A percentile compares a stretch with the other conserved stretches of the same genome.
Conservation (phyloP, 495 filamentous ascomycete species). For the Trichoderma erinaceum region DNA sequence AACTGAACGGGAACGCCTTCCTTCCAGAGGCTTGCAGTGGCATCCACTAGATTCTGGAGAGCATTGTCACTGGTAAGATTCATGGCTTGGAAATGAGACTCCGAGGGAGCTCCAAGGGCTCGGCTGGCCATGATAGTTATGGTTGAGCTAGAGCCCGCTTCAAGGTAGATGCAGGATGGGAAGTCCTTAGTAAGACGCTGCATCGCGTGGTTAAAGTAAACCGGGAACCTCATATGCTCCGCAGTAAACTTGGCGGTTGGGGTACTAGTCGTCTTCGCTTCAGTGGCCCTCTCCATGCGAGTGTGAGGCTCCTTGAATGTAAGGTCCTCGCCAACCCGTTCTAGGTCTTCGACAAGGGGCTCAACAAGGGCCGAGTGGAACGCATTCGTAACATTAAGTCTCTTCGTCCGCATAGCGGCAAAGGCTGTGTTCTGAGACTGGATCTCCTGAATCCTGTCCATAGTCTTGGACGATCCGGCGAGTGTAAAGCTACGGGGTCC, state of each 20-base stretch:
- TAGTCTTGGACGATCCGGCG: constrained; percentile 33
- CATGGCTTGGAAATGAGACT: constrained; percentile 34
- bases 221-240: constrained; percentile 44
- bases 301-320: constrained; percentile 22
- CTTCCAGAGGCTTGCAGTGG: neutral
- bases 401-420: constrained; percentile 22
- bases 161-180: constrained; percentile 37
- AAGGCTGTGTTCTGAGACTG: constrained; percentile 17
- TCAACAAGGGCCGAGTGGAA: constrained; percentile 48
- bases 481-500: constrained; percentile 41
- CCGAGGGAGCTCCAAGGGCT: constrained; percentile 24
- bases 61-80: constrained; percentile 24
- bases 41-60: neutral
- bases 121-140: constrained; percentile 41
- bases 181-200: constrained; percentile 34
- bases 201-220: constrained; percentile 46
- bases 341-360: constrained; percentile 29
- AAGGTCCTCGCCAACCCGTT: constrained; percentile 23
- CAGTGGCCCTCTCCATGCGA: constrained; percentile 22
- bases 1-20: neutral
- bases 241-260: constrained; percentile 36
- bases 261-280: neutral
- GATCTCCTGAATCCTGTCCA: constrained; percentile 25
- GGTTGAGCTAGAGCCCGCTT: constrained; percentile 46
- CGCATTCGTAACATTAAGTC: constrained; percentile 41